A percentile compares a stretch with the other conserved stretches of the same genome.
Conservation (phyloP, 331 rosid genomes). For the Acacia concinna region DNA sequence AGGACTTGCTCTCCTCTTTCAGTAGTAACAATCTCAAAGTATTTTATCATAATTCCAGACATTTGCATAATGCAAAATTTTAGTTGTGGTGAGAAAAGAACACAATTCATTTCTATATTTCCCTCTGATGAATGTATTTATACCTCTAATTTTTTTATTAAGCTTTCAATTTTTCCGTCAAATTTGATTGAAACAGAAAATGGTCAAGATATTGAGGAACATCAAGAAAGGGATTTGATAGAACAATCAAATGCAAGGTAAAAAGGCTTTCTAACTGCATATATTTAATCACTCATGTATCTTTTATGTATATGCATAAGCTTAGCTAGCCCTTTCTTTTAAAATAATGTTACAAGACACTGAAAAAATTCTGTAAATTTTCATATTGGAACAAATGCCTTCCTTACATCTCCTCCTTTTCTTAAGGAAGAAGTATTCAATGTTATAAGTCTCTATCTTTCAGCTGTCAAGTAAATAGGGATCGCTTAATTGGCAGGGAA, state of each 20-base stretch:
- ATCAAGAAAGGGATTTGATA: slow-evolving; percentile 40
- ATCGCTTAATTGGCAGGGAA: slow-evolving; percentile 1
- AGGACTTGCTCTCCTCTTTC: not conserved
- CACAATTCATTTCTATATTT: slow-evolving; percentile 5
- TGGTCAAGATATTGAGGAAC: slow-evolving; percentile 42
- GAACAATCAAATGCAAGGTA: slow-evolving; percentile 62
- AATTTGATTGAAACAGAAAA: slow-evolving; percentile 43
- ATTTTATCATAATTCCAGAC: not conserved
- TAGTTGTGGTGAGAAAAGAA: not conserved
- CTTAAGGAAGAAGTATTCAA: no score
- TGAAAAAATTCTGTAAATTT: not conserved
- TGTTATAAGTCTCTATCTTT: no score
- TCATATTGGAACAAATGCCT: not conserved
- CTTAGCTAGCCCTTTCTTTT: not conserved
- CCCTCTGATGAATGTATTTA: not conserved
- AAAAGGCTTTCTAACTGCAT: slow-evolving; percentile 11
- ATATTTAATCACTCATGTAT: not conserved
- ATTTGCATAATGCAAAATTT: not conserved
- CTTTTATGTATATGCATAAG: not conserved
- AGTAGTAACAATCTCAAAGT: not conserved
- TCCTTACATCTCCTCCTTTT: no score
- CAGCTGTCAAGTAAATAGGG: slow-evolving; percentile 2
- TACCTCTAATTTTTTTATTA: not conserved
- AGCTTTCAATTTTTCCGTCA: slow-evolving; percentile 8
- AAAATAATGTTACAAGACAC: slow-evolving; percentile 15